These are phyloP conservation scores for Datura wrightii DNA, from an alignment of 257 asterid species.

Conservation along the genomic window DNA sequence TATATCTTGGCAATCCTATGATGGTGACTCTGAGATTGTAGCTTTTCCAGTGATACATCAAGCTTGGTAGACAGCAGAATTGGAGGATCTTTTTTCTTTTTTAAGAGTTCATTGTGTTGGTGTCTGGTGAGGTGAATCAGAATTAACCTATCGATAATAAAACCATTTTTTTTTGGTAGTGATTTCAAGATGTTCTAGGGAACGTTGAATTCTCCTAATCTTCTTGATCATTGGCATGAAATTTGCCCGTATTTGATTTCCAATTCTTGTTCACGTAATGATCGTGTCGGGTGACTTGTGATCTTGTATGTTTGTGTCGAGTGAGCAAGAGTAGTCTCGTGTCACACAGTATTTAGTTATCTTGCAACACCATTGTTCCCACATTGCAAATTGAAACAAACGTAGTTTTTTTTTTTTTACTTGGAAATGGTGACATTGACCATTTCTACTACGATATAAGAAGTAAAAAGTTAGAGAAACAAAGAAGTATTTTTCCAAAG, in stretches of 20 bases:
- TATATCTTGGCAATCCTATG: neutral
- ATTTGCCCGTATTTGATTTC: conserved; percentile 28
- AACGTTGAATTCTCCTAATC: neutral
- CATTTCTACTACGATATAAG: neutral
- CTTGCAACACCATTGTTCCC: neutral
- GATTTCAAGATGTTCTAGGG: neutral
- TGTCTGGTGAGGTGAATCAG: neutral
- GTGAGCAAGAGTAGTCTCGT: neutral
- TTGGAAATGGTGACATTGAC: neutral
- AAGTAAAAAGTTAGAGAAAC: neutral
- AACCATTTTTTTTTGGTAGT: neutral
- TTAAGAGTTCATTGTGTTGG: neutral
- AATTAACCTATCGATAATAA: neutral
- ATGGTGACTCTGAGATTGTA: neutral
- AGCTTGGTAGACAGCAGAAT: neutral
- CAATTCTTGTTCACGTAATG: conserved; percentile 23
- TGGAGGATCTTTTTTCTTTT: neutral
- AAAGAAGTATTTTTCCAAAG: neutral
- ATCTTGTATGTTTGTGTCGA: neutral
- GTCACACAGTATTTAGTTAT: neutral
- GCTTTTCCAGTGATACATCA: neutral
- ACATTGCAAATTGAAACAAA: neutral
- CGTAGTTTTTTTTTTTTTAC: neutral
- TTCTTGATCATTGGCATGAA: conserved; percentile 30
- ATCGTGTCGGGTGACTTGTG: conserved; percentile 30